phyloP scores from a whole-genome alignment of 2,329 filamentous ascomycete genomes.

The Microcyclosporella mali region DNA sequence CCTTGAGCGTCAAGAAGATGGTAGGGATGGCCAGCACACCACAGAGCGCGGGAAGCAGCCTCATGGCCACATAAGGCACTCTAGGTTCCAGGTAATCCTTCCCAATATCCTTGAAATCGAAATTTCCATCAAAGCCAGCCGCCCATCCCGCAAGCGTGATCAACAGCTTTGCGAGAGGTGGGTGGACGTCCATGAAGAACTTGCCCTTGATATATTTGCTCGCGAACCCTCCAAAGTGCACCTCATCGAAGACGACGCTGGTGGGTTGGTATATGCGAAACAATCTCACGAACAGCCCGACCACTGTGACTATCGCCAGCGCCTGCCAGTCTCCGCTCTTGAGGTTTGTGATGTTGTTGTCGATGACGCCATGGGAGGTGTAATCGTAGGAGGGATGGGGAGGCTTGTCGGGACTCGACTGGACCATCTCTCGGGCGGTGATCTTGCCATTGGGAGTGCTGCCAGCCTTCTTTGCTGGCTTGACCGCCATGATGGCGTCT shows the following conservation, averaged over 20 bases:
- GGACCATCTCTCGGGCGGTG: constrained; percentile 15
- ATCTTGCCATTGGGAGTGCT: constrained; percentile 13
- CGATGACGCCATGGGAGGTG: constrained; percentile 70
- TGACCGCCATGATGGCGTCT: constrained; percentile 17
- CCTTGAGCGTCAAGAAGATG: constrained; percentile 93
- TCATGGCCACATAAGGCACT: constrained; percentile 97
- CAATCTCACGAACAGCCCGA: constrained; percentile 74
- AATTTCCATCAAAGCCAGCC: constrained; percentile 88
- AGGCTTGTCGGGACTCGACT: constrained; percentile 30
- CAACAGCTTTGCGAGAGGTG: constrained; percentile 90
- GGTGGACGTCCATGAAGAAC: constrained; percentile 99
- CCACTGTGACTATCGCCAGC: constrained; percentile 63
- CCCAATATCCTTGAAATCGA: constrained; percentile 99
- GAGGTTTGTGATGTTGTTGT: constrained; percentile 88
- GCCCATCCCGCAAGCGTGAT: constrained; percentile 93
- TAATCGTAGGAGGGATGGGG: constrained; percentile 48
- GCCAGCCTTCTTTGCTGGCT: constrained; percentile 12
- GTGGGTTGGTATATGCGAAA: constrained; percentile 95
- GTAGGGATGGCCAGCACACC: constrained; percentile 82
- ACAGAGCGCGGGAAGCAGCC: constrained; percentile 81
- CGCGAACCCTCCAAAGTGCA: constrained; percentile 97
- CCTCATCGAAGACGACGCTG: constrained; percentile 97
- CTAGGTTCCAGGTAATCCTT: constrained; percentile 94
- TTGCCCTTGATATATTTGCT: constrained; percentile 98
- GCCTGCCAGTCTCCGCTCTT: constrained; percentile 77